Evolutionary conservation across 306 rosid species (phyloP).

Genomic region (Medicago lupulina): DNA sequence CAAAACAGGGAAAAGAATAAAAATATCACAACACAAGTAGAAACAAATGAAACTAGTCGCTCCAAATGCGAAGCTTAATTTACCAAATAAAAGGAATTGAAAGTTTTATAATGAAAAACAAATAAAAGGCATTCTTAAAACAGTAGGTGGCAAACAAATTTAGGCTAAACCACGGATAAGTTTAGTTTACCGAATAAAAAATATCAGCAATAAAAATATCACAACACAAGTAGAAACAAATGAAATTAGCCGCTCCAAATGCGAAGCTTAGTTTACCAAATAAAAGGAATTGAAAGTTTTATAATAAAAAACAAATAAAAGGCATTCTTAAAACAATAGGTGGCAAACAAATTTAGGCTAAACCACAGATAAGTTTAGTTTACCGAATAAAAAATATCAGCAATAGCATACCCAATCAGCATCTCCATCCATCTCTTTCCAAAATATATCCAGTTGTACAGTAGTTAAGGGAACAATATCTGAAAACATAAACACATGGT

Average conservation of each 20-base stretch:
- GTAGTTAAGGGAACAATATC: conserved; percentile 76
- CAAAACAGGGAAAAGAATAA: neutral
- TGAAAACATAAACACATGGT: conserved; percentile 54
- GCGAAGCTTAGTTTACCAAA: conserved; percentile 8
- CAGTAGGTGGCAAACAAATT: conserved; percentile 37
- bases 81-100: conserved; percentile 1
- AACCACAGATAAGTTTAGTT: conserved; percentile 51
- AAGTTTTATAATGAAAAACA: conserved; percentile 27
- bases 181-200: conserved; percentile 54
- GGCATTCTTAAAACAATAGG: conserved; percentile 20
- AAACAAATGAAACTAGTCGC: neutral
- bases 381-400: conserved; percentile 52
- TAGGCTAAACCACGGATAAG: conserved; percentile 49
- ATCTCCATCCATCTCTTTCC: conserved; percentile 93
- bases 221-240: conserved; percentile 25
- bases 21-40: conserved; percentile 9
- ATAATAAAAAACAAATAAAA: conserved; percentile 32
- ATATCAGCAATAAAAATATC: no score
- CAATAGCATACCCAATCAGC: conserved; percentile 92
- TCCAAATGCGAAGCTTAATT: conserved; percentile 15
- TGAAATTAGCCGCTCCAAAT: neutral
- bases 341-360: conserved; percentile 40
- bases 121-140: conserved; percentile 21
- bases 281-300: conserved; percentile 7
- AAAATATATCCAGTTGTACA: conserved; percentile 84